Conservation (phyloP, 148 eudicot genomes). For the Heliamphora exappendiculata region DNA sequence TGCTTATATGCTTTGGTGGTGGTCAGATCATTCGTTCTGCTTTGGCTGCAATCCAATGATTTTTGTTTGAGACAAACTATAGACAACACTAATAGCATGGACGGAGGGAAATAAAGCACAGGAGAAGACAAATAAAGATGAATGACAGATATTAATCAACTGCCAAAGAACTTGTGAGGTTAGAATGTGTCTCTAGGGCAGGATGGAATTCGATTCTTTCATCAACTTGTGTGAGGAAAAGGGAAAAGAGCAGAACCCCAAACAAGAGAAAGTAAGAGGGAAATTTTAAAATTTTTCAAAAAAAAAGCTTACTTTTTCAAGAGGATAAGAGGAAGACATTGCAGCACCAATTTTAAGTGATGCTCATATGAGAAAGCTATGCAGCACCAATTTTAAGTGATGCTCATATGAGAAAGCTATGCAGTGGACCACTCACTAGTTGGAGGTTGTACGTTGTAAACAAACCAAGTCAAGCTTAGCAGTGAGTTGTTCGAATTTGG, state of each 20-base stretch:
- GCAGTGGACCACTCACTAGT: too few species aligned
- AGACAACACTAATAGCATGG: not conserved
- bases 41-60: not conserved
- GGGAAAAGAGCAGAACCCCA: not conserved
- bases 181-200: not conserved
- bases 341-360: not conserved
- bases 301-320: not conserved
- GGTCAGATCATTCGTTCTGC: not conserved
- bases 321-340: not conserved
- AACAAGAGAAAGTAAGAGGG: not conserved
- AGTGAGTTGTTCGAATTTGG: too few species aligned
- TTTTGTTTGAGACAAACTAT: not conserved
- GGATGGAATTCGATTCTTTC: not conserved
- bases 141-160: not conserved
- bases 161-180: not conserved
- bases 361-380: conserved; percentile 3
- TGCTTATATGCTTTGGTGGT: too few species aligned
- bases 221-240: not conserved
- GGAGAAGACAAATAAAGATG: not conserved
- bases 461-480: too few species aligned
- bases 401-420: conserved; percentile 3
- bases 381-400: not conserved
- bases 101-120: not conserved
- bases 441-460: too few species aligned
- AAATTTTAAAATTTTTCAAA: too few species aligned